Evolutionary conservation across 768 basidiomycete species (phyloP).

Genomic region (Phanerochaete sordida): DNA sequence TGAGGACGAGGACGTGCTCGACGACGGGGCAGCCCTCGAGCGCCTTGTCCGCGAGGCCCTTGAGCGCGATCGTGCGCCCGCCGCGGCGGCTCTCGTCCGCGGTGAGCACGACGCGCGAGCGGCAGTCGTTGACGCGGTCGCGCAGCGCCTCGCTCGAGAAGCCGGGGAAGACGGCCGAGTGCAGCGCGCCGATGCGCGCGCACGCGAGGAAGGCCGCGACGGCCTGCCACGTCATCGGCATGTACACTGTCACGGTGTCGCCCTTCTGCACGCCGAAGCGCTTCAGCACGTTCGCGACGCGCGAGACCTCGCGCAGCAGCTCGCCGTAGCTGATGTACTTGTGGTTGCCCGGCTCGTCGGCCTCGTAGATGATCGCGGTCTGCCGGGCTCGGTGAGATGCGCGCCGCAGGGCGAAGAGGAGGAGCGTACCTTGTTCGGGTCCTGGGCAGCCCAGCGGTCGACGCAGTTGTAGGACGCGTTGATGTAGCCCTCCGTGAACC

Average conservation of each 20-base stretch:
- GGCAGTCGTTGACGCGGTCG: conserved; percentile 91
- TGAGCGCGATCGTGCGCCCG: conserved; percentile 92
- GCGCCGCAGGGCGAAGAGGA: background rate
- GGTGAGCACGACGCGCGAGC: conserved; percentile 88
- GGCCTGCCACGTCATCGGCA: conserved; percentile 95
- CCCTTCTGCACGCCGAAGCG: conserved; percentile 89
- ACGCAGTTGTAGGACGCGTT: conserved; percentile 98
- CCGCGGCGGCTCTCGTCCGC: conserved; percentile 93
- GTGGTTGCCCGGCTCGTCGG: conserved; percentile 87
- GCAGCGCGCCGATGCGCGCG: conserved; percentile 93
- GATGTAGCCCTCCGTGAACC: conserved; percentile 94
- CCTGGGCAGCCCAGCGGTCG: conserved; percentile 90
- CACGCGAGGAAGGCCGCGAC: conserved; percentile 97
- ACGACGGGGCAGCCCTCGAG: conserved; percentile 80
- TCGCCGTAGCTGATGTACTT: conserved; percentile 74
- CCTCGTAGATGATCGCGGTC: conserved; percentile 98
- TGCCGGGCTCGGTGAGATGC: conserved; percentile 24
- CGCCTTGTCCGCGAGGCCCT: conserved; percentile 90
- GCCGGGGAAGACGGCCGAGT: conserved; percentile 97
- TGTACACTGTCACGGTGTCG: conserved; percentile 87
- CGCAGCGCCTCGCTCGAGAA: conserved; percentile 94
- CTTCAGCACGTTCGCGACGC: conserved; percentile 89
- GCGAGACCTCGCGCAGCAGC: conserved; percentile 86
- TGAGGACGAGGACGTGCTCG: conserved; percentile 87
- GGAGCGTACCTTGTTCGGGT: conserved; percentile 67